Evolutionary conservation across 2,329 filamentous ascomycete genomes (phyloP).

Genomic region (Chaetomium globosum): DNA sequence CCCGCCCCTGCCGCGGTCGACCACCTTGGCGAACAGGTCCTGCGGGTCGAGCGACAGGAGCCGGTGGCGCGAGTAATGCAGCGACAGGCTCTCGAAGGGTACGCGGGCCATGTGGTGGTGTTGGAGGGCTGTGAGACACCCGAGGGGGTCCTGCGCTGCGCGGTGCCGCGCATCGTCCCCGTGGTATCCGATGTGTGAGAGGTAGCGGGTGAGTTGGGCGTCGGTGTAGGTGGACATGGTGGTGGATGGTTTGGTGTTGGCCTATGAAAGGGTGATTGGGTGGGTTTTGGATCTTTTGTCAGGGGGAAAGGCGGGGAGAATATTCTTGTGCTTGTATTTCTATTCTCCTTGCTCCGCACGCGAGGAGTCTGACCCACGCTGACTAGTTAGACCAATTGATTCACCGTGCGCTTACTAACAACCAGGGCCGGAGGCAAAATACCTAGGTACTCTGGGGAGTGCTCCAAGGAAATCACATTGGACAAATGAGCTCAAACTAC

Average conservation of each 20-base stretch:
- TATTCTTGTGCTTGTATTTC: too few relatives aligned
- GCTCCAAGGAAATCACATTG: too few relatives aligned
- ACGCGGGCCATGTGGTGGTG: constrained; percentile 52
- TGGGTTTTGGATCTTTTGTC: too few relatives aligned
- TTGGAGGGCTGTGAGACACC: constrained; percentile 40
- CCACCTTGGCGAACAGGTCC: constrained; percentile 42
- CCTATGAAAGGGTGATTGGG: too few relatives aligned
- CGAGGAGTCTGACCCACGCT: too few relatives aligned
- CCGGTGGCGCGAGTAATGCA: constrained; percentile 50
- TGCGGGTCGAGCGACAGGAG: constrained; percentile 40
- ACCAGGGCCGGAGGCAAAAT: too few relatives aligned
- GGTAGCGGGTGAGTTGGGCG: constrained; percentile 11
- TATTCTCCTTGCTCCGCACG: too few relatives aligned
- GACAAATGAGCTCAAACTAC: too few relatives aligned
- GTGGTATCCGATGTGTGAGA: constrained; percentile 10
- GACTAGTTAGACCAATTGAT: too few relatives aligned
- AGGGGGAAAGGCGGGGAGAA: too few relatives aligned
- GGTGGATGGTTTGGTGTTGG: neutral
- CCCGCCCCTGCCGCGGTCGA: constrained; percentile 51
- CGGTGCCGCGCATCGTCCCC: constrained; percentile 11
- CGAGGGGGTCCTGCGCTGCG: neutral
- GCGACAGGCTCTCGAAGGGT: constrained; percentile 57
- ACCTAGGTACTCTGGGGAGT: too few relatives aligned
- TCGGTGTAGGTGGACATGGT: constrained; percentile 17
- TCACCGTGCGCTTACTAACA: too few relatives aligned